Conservation (phyloP, 192 early-diverging fungal species). For the Spizellomyces punctatus region DNA sequence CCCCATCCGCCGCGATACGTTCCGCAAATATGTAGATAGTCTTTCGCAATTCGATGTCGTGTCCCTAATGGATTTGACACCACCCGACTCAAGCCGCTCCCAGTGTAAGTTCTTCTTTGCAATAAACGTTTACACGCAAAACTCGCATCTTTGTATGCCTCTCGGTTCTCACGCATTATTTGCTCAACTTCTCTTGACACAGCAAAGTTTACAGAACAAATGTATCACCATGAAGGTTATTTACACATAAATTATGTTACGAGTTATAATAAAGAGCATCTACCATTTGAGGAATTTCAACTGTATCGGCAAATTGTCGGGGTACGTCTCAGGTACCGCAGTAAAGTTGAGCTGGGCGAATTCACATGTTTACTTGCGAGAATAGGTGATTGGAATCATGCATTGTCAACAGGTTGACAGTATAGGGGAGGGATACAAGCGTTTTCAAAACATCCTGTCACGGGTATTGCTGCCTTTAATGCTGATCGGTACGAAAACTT, state of each 20-base stretch:
- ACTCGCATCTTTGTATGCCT: no score
- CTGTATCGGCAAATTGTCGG: slow-evolving; percentile 73
- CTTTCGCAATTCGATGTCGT: slow-evolving; percentile 69
- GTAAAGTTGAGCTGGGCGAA: not conserved
- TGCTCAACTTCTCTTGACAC: not conserved
- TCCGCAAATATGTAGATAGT: slow-evolving; percentile 67
- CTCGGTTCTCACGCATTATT: not conserved
- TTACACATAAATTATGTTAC: slow-evolving; percentile 75
- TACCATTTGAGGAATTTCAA: slow-evolving; percentile 77
- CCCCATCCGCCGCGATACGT: slow-evolving; percentile 62
- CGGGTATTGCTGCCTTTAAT: slow-evolving; percentile 48
- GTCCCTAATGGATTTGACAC: slow-evolving; percentile 67
- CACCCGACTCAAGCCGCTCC: slow-evolving; percentile 53
- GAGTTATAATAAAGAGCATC: slow-evolving; percentile 66
- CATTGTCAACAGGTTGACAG: slow-evolving; percentile 68
- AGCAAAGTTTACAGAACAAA: slow-evolving; percentile 41
- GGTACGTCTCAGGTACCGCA: slow-evolving; percentile 39
- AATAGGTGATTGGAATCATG: slow-evolving; percentile 78
- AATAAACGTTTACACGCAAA: not conserved
- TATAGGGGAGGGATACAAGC: slow-evolving; percentile 60
- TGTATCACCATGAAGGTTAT: slow-evolving; percentile 63
- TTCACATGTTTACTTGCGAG: not conserved
- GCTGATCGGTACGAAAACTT: slow-evolving; percentile 6
- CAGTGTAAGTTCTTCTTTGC: slow-evolving; percentile 35
- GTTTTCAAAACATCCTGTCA: slow-evolving; percentile 60